phyloP scores from a whole-genome alignment of 495 filamentous ascomycete species.

The Hyaloscypha bicolor region DNA sequence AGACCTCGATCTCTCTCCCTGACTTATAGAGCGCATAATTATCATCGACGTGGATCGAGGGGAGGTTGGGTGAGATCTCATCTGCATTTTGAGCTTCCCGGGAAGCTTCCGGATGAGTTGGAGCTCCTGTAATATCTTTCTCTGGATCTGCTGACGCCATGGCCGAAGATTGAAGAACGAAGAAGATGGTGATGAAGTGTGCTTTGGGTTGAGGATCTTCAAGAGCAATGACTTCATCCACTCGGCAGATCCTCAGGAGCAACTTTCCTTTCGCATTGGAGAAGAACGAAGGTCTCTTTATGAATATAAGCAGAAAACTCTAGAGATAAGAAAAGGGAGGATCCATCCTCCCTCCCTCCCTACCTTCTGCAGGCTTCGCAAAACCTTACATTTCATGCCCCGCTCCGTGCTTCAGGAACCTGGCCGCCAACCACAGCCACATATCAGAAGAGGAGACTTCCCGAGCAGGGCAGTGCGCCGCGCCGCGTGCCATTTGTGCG shows the following conservation, averaged over 20 bases:
- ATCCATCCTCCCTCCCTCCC: background rate
- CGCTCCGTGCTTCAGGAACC: no score
- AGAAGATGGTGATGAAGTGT: background rate
- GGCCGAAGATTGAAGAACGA: background rate
- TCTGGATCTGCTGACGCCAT: slow-evolving; percentile 9
- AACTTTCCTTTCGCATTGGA: background rate
- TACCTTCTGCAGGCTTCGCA: background rate
- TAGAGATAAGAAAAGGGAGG: background rate
- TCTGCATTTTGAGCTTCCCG: background rate
- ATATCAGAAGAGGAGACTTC: no score
- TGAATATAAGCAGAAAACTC: background rate
- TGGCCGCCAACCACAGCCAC: no score
- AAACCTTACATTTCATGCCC: no score
- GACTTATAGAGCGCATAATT: slow-evolving; percentile 48
- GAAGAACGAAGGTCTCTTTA: background rate
- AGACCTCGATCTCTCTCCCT: slow-evolving; percentile 33
- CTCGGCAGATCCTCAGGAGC: background rate
- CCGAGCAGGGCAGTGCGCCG: no score
- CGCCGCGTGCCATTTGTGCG: background rate
- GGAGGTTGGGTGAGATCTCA: slow-evolving; percentile 21
- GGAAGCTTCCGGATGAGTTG: background rate
- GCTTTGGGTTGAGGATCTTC: slow-evolving; percentile 3
- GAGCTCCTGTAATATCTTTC: slow-evolving; percentile 7
- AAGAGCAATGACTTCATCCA: background rate
- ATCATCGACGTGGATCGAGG: slow-evolving; percentile 45